phyloP scores from a whole-genome alignment of 106 monocot genomes.

The Dioscorea dumetorum region DNA sequence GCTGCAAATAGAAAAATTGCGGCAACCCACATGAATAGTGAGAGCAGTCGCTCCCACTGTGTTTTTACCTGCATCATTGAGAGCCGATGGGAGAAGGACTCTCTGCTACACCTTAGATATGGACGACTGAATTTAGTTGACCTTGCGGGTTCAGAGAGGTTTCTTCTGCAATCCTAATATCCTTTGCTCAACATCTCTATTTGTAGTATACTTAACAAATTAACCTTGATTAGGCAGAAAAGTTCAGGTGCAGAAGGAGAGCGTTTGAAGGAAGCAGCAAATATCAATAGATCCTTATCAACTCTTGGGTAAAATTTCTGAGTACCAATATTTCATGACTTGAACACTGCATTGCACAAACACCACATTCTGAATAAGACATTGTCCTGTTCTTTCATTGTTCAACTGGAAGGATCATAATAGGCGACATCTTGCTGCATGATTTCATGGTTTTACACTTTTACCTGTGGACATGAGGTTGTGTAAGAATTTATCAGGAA shows the following conservation, averaged over 20 bases:
- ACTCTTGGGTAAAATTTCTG: slow-evolving; percentile 44
- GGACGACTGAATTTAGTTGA: slow-evolving; percentile 68
- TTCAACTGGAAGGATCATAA: too few relatives aligned
- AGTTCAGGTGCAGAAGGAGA: slow-evolving; percentile 78
- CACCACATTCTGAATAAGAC: too few relatives aligned
- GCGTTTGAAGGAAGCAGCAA: slow-evolving; percentile 73
- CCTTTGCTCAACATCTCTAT: background rate
- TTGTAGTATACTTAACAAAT: background rate
- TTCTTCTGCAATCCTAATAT: background rate
- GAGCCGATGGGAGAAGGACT: slow-evolving; percentile 66
- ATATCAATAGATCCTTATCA: slow-evolving; percentile 77
- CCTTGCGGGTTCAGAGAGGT: slow-evolving; percentile 88
- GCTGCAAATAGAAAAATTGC: slow-evolving; percentile 74
- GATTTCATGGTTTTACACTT: too few relatives aligned
- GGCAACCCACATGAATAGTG: slow-evolving; percentile 66
- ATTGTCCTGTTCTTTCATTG: too few relatives aligned
- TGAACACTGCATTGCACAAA: too few relatives aligned
- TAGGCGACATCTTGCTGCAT: too few relatives aligned
- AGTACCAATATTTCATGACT: too few relatives aligned
- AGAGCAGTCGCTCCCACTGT: slow-evolving; percentile 76
- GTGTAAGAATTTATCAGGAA: too few relatives aligned
- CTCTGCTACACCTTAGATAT: slow-evolving; percentile 43
- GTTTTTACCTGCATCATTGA: slow-evolving; percentile 70
- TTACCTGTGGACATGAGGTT: too few relatives aligned
- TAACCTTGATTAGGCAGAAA: slow-evolving; percentile 57